Evolutionary conservation across 2,329 filamentous ascomycete species (phyloP), one percentile per base, ranked within the genome.

Genomic region (Neonectria coccinea): DNA sequence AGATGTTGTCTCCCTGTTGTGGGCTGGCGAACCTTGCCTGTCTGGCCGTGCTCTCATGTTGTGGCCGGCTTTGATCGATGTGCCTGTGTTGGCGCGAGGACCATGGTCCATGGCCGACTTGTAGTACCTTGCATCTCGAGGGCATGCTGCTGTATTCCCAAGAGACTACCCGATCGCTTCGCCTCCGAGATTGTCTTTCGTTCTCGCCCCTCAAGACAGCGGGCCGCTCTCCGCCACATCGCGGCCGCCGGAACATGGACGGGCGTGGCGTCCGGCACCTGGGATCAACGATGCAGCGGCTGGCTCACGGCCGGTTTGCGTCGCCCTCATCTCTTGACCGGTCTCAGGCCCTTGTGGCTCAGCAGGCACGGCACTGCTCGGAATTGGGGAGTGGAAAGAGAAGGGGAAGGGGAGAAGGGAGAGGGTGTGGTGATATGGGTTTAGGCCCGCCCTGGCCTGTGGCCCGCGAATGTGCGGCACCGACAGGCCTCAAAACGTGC

Each of bases 1-100:
- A 80, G 78, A 79, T 79, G 75, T 18, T 62, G 64, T 65, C 58
- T 52, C 41, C 60, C 52, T 44, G 53, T 47, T 67, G 51, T 58
- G 56, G 59, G 50, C 61, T 70, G 59, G 59, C 47, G 48, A 64
- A 54, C 56, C 60, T 60, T 63, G 47, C 54, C 59, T 58, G 54
- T 54, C 52, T 70, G 48, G 52, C 44, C 31, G 68, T 65, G 59
- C 56, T 59, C 50, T 50, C 57, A 64, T 66, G 63, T 52, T 52
- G 62, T 70, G 60, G 57, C 56, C 55, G 50, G 63, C 42, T 60
- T 58, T 53, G 67, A 59, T 63, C 67, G 62, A 59, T 63, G 67
- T 48, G 59, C 59, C 31, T 56, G 56, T 47, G 47, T 50, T 56
- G 18, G 53, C 58, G 57, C 41, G 31, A 54, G 50, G 55, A 42